These are phyloP conservation scores for Sporothrix globosa DNA, from an alignment of 2,329 filamentous ascomycete species.

Conservation along the genomic window DNA sequence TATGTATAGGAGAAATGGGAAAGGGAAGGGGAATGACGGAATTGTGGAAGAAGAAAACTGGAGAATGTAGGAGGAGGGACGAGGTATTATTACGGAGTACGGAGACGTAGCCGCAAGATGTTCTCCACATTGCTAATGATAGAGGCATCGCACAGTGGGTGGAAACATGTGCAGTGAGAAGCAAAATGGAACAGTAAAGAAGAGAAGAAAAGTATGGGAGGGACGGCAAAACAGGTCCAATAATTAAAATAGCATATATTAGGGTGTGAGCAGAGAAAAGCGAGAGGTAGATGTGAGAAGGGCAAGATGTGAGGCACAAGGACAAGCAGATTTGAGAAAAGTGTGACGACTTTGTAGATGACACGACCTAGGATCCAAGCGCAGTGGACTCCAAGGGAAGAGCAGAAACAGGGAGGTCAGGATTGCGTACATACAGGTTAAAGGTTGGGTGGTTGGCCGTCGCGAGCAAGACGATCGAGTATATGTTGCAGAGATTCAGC, in stretches of 20 bases:
- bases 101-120: slow-evolving; percentile 19
- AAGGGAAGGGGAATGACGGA: neutral
- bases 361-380: neutral
- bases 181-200: slow-evolving; percentile 23
- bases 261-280: slow-evolving; percentile 9
- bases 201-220: slow-evolving; percentile 2
- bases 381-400: too few species aligned
- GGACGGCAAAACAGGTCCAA: slow-evolving; percentile 22
- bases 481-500: neutral
- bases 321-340: neutral
- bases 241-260: slow-evolving; percentile 19
- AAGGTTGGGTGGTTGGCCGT: slow-evolving; percentile 1
- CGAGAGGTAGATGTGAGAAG: neutral
- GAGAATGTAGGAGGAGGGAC: neutral
- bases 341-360: neutral
- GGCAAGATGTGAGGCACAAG: neutral
- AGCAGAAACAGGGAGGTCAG: neutral
- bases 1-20: slow-evolving; percentile 10
- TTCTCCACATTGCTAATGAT: slow-evolving; percentile 27
- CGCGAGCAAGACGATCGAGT: neutral
- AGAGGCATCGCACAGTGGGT: slow-evolving; percentile 23
- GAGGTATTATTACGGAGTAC: slow-evolving; percentile 27
- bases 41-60: slow-evolving; percentile 6
- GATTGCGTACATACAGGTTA: slow-evolving; percentile 1
- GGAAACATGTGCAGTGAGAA: slow-evolving; percentile 28